Evolutionary conservation across 2,329 filamentous ascomycete genomes (phyloP).

Genomic region (Neopestalotiopsis sp.): DNA sequence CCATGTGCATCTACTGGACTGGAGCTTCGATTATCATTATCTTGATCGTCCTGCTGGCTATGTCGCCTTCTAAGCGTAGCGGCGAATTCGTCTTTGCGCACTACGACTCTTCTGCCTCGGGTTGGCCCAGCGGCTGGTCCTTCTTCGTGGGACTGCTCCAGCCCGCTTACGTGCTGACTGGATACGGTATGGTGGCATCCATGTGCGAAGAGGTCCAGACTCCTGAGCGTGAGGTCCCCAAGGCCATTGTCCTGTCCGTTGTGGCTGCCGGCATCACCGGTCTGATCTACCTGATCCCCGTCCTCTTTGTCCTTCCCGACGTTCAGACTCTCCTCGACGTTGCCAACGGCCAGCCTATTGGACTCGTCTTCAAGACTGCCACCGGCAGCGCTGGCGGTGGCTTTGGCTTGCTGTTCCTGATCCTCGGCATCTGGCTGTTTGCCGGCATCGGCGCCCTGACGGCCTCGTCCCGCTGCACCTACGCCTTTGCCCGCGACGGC

Average conservation of each 20-base stretch:
- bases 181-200: conserved; percentile 73
- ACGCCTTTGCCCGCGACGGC: conserved; percentile 76
- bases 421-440: conserved; percentile 79
- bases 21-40: conserved; percentile 61
- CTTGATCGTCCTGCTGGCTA: conserved; percentile 58
- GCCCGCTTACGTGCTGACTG: conserved; percentile 65
- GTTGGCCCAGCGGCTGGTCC: conserved; percentile 73
- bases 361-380: conserved; percentile 74
- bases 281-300: conserved; percentile 70
- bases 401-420: conserved; percentile 76
- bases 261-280: conserved; percentile 59
- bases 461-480: conserved; percentile 75
- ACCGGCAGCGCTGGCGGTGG: conserved; percentile 76
- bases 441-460: conserved; percentile 78
- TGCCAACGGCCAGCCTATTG: conserved; percentile 77
- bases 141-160: conserved; percentile 76
- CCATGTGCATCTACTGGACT: conserved; percentile 77
- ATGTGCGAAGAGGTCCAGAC: conserved; percentile 78
- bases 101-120: conserved; percentile 68
- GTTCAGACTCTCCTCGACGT: conserved; percentile 67
- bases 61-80: conserved; percentile 61
- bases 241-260: conserved; percentile 73
- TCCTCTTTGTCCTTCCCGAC: conserved; percentile 77
- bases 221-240: conserved; percentile 71
- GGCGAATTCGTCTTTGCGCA: conserved; percentile 71